Conservation (phyloP, 2,329 filamentous ascomycete species). For the Talaromyces verruculosus region DNA sequence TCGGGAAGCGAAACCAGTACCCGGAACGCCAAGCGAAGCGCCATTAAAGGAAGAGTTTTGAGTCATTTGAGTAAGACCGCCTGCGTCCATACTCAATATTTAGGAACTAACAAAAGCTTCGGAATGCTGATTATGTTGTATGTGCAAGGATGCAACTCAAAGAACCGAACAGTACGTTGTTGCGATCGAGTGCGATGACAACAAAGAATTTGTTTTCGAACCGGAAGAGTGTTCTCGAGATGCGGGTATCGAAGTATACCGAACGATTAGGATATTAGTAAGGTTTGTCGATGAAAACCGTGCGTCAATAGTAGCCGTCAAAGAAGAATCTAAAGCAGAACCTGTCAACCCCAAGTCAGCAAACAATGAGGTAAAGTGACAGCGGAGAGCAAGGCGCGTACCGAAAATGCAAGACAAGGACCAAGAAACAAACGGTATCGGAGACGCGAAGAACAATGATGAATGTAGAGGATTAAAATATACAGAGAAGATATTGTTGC, state of each 20-base stretch:
- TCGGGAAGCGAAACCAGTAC: constrained; percentile 80
- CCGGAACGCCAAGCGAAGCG: constrained; percentile 69
- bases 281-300: constrained; percentile 5
- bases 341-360: constrained; percentile 5
- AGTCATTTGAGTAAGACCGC: constrained; percentile 99
- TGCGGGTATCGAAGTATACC: constrained; percentile 6
- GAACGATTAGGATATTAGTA: constrained; percentile 17
- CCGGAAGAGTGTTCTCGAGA: not conserved
- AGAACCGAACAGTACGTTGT: constrained; percentile 7
- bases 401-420: constrained; percentile 22
- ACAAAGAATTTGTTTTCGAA: constrained; percentile 13
- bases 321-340: constrained; percentile 15
- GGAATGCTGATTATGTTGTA: constrained; percentile 28
- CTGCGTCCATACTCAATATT: constrained; percentile 72
- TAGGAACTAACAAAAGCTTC: constrained; percentile 26
- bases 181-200: constrained; percentile 8
- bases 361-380: not conserved
- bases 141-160: constrained; percentile 23
- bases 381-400: constrained; percentile 15
- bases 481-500: constrained; percentile 20
- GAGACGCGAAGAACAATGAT: constrained; percentile 18
- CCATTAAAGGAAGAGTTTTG: constrained; percentile 73
- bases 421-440: constrained; percentile 20
- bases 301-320: constrained; percentile 16
- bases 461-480: constrained; percentile 21